phyloP scores from a whole-genome alignment of 2,329 filamentous ascomycete species.

The Incumbomyces delicatus region DNA sequence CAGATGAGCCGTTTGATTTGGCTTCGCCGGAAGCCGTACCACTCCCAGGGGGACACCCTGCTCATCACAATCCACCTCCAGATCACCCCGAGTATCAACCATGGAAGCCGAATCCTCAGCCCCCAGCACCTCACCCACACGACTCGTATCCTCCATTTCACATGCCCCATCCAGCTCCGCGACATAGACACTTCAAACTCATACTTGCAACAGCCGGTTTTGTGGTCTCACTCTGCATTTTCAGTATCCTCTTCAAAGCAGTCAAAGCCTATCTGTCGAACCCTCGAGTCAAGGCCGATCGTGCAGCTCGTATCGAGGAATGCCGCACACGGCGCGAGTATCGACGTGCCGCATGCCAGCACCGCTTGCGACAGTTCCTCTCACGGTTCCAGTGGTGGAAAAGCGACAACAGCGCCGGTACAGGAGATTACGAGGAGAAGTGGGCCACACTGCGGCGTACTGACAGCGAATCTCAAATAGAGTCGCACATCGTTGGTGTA shows the following conservation, averaged over 20 bases:
- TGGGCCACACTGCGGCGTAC: slow-evolving; percentile 21
- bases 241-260: slow-evolving; percentile 1
- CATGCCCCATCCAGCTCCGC: slow-evolving; percentile 5
- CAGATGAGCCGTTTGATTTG: too few relatives aligned
- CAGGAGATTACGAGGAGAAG: slow-evolving; percentile 43
- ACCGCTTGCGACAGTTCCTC: slow-evolving; percentile 44
- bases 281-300: slow-evolving; percentile 34
- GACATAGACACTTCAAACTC: slow-evolving; percentile 3
- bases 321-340: slow-evolving; percentile 43
- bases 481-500: slow-evolving; percentile 8
- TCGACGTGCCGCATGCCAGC: slow-evolving; percentile 42
- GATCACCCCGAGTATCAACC: background rate
- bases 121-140: slow-evolving; percentile 1
- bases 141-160: slow-evolving; percentile 2
- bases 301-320: slow-evolving; percentile 46
- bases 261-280: slow-evolving; percentile 1
- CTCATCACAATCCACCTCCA: background rate
- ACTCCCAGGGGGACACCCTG: background rate
- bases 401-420: slow-evolving; percentile 19
- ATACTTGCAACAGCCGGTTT: slow-evolving; percentile 1
- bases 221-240: background rate
- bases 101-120: background rate
- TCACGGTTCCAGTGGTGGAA: slow-evolving; percentile 21
- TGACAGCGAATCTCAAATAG: slow-evolving; percentile 4
- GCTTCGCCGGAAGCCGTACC: background rate